Evolutionary conservation across 2,329 filamentous ascomycete genomes (phyloP).

Genomic region (Colletotrichum endophyticum): DNA sequence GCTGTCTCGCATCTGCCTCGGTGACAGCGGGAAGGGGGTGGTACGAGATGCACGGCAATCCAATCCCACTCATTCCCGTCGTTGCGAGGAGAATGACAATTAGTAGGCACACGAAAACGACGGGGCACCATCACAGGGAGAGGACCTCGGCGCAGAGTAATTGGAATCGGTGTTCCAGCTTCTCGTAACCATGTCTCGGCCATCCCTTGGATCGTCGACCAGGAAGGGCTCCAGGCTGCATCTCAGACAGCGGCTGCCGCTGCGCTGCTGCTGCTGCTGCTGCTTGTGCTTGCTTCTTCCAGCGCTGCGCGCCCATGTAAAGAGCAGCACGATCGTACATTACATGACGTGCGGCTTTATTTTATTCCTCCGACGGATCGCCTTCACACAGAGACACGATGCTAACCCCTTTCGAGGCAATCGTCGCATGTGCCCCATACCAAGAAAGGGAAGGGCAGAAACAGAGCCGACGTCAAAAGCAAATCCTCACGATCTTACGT

Average conservation of each 20-base stretch:
- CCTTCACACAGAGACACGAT: not conserved
- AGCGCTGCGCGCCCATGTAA: not conserved
- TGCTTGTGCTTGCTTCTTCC: not conserved
- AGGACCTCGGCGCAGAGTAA: not conserved
- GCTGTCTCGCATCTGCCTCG: not conserved
- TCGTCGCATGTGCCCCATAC: not conserved
- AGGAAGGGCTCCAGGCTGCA: not conserved
- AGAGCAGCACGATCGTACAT: not conserved
- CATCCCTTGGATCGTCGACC: constrained; percentile 3
- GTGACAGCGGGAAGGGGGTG: not conserved
- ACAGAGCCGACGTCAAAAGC: not conserved
- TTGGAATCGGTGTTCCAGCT: not conserved
- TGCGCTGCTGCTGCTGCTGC: not conserved
- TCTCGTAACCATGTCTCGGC: not conserved
- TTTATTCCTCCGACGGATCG: not conserved
- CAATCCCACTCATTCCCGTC: not conserved
- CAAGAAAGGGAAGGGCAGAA: not conserved
- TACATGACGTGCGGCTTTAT: not conserved
- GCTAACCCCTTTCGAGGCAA: not conserved
- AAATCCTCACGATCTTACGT: not conserved
- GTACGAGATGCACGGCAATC: not conserved
- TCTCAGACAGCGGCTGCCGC: not conserved
- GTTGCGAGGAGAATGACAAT: not conserved
- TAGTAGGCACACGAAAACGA: not conserved
- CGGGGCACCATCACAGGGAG: not conserved